These are phyloP conservation scores for Phytophthora fragariae DNA, from an alignment of 352 stramenopile species.

Conservation along the genomic window DNA sequence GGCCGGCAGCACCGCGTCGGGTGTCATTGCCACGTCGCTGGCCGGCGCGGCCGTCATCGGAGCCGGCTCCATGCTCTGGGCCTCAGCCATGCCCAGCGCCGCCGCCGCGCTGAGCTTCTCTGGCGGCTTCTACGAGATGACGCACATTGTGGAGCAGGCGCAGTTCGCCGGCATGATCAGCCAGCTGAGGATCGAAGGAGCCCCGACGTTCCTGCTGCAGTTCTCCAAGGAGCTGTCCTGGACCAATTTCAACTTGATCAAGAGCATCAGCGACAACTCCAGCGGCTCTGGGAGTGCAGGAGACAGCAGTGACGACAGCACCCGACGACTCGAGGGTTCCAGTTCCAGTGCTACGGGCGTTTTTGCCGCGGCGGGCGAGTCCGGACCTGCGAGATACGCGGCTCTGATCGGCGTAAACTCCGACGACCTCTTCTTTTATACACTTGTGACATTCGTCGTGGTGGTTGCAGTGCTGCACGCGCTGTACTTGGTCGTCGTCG, in stretches of 20 bases:
- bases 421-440: conserved; percentile 85
- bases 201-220: conserved; percentile 78
- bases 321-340: conserved; percentile 41
- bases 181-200: conserved; percentile 76
- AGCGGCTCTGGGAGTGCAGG: conserved; percentile 4
- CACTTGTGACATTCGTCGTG: conserved; percentile 64
- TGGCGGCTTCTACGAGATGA: conserved; percentile 85
- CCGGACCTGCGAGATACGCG: conserved; percentile 75
- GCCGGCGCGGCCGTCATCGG: conserved; percentile 56
- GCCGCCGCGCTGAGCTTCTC: conserved; percentile 72
- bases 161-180: conserved; percentile 89
- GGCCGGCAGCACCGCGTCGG: conserved; percentile 66
- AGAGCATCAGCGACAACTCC: conserved; percentile 39
- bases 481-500: conserved; percentile 67
- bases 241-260: conserved; percentile 89
- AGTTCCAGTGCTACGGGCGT: conserved; percentile 41
- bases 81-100: conserved; percentile 68
- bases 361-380: conserved; percentile 47
- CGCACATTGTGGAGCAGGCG: conserved; percentile 85
- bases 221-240: conserved; percentile 87
- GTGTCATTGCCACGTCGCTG: conserved; percentile 75
- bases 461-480: conserved; percentile 69
- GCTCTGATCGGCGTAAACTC: conserved; percentile 68
- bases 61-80: conserved; percentile 78
- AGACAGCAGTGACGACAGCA: conserved; percentile 6